phyloP scores from a whole-genome alignment of 2,329 filamentous ascomycete species.

The Botrytis deweyae region DNA sequence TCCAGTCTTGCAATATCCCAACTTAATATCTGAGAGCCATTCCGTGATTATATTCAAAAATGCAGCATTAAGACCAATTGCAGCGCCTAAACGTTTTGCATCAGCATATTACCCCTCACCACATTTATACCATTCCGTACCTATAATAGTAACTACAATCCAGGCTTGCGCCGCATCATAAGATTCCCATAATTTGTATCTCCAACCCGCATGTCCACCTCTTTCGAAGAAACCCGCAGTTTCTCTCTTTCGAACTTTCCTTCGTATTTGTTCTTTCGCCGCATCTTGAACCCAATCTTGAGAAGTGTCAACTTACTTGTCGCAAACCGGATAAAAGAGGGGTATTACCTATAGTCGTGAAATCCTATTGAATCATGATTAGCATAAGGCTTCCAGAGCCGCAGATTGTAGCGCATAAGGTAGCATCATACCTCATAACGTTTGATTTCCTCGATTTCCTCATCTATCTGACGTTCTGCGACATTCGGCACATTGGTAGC shows the following conservation, averaged over 20 bases:
- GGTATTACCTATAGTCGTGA: conserved; percentile 78
- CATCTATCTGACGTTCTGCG: conserved; percentile 72
- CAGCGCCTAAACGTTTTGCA: conserved; percentile 53
- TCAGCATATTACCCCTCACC: conserved; percentile 23
- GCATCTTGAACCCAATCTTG: conserved; percentile 97
- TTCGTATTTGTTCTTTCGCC: conserved; percentile 79
- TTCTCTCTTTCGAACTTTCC: conserved; percentile 72
- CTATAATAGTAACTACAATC: conserved; percentile 94
- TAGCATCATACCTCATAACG: conserved; percentile 71
- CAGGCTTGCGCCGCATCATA: conserved; percentile 97
- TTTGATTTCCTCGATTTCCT: conserved; percentile 97
- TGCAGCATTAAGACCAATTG: conserved; percentile 90
- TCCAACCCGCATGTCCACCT: conserved; percentile 70
- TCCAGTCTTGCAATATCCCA: conserved; percentile 90
- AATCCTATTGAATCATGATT: conserved; percentile 58
- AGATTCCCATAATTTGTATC: conserved; percentile 75
- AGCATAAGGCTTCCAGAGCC: not conserved
- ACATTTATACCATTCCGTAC: conserved; percentile 31
- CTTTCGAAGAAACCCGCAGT: conserved; percentile 68
- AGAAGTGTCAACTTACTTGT: conserved; percentile 40
- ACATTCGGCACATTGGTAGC: conserved; percentile 49
- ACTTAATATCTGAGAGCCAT: conserved; percentile 93
- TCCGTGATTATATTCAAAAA: conserved; percentile 94
- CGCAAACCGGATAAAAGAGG: conserved; percentile 21
- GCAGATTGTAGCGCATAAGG: not conserved